phyloP scores from a whole-genome alignment of 2,329 filamentous ascomycete genomes.

The Ophiostoma montium region DNA sequence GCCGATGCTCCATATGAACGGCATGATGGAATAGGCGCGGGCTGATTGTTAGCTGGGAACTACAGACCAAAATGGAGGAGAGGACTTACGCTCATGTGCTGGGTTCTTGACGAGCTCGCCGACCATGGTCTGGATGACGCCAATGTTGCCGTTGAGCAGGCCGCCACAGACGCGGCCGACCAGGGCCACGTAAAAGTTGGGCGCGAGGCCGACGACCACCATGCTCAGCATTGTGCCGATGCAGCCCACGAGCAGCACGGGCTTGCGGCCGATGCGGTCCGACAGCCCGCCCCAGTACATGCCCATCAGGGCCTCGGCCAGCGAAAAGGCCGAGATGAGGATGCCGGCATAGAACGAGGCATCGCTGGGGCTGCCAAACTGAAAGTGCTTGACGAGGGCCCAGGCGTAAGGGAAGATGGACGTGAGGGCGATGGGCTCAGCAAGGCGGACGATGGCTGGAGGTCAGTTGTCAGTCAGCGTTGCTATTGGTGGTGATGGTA shows the following conservation, averaged over 20 bases:
- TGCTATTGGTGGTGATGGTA: not conserved
- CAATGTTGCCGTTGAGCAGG: conserved; percentile 80
- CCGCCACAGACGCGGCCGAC: conserved; percentile 64
- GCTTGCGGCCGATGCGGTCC: conserved; percentile 72
- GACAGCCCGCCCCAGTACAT: conserved; percentile 81
- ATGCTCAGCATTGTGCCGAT: conserved; percentile 71
- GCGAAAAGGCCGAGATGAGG: conserved; percentile 73
- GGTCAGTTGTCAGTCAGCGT: not conserved
- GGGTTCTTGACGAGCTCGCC: conserved; percentile 72
- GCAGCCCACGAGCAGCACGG: conserved; percentile 69
- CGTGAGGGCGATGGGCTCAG: conserved; percentile 83
- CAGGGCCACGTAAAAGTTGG: conserved; percentile 74
- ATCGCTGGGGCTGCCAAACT: conserved; percentile 57
- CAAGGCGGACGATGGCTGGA: conserved; percentile 76
- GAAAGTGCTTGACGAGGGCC: conserved; percentile 64
- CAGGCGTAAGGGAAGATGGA: conserved; percentile 90
- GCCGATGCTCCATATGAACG: conserved; percentile 84
- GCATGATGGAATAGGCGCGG: conserved; percentile 81
- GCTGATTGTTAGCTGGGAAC: conserved; percentile 18
- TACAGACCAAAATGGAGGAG: too few species aligned
- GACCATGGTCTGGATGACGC: conserved; percentile 86
- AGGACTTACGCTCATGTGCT: conserved; percentile 51
- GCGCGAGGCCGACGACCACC: conserved; percentile 67
- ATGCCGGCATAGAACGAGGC: conserved; percentile 80
- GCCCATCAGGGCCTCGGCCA: conserved; percentile 69